Conservation (phyloP, 495 filamentous ascomycete species). For the Daldinia grandis region DNA sequence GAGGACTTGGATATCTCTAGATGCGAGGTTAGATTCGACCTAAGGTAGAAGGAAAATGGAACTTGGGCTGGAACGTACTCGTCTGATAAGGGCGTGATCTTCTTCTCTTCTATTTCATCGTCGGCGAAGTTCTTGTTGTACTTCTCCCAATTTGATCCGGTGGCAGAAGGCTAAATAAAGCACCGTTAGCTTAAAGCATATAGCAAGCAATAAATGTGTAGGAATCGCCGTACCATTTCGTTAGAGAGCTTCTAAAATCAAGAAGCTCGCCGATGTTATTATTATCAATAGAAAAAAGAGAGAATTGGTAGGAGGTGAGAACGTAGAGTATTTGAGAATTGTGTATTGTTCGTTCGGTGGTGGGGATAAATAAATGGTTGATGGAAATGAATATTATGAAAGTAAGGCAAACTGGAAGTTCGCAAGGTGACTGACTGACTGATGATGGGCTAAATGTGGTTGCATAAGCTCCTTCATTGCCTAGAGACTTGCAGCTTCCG, state of each 20-base stretch:
- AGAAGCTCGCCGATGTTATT: conserved; percentile 29
- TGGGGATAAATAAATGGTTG: conserved; percentile 12
- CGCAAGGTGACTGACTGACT: conserved; percentile 23
- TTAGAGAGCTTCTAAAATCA: conserved; percentile 4
- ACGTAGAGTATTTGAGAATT: conserved; percentile 18
- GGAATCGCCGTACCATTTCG: conserved; percentile 39
- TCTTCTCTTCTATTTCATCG: conserved; percentile 98
- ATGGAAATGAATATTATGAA: conserved; percentile 13
- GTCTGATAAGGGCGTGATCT: conserved; percentile 94
- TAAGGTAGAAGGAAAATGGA: not conserved
- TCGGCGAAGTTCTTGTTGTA: conserved; percentile 96
- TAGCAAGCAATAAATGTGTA: conserved; percentile 12
- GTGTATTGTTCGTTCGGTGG: conserved; percentile 29
- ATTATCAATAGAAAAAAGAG: conserved; percentile 36
- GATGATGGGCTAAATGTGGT: conserved; percentile 33
- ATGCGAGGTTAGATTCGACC: conserved; percentile 46
- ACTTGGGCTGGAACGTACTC: conserved; percentile 69
- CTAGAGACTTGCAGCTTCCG: conserved; percentile 37
- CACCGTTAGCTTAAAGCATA: conserved; percentile 18
- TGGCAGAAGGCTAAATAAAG: conserved; percentile 80
- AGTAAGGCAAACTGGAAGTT: conserved; percentile 10
- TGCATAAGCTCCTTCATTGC: conserved; percentile 45
- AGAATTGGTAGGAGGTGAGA: not conserved
- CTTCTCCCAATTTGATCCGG: conserved; percentile 95
- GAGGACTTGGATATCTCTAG: conserved; percentile 96